Conservation (phyloP, 208 protist species). For the Trichomonas gallinae region DNA sequence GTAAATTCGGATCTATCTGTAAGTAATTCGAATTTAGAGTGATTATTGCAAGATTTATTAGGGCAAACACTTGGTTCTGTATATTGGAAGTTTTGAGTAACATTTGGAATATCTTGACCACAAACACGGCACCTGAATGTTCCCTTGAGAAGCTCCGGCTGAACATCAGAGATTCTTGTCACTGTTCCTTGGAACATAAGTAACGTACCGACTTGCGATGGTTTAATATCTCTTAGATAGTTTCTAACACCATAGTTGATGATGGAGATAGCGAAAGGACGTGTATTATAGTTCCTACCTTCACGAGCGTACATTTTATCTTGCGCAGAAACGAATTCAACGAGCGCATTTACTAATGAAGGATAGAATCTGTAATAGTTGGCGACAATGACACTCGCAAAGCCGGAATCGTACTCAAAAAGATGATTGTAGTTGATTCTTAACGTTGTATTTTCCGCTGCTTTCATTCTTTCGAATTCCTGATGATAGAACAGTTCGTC, state of each 20-base stretch:
- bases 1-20: conserved; percentile 64
- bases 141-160: conserved; percentile 87
- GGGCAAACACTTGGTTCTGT: conserved; percentile 55
- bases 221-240: conserved; percentile 75
- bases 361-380: conserved; percentile 37
- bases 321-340: conserved; percentile 17
- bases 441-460: conserved; percentile 39
- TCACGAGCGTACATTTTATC: conserved; percentile 33
- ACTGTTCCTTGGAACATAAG: conserved; percentile 84
- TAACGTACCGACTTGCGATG: conserved; percentile 73
- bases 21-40: conserved; percentile 38
- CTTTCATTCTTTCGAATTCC: conserved; percentile 33
- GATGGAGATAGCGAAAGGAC: conserved; percentile 34
- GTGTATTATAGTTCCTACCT: conserved; percentile 4
- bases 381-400: conserved; percentile 33
- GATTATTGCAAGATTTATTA: conserved; percentile 38
- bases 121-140: conserved; percentile 89
- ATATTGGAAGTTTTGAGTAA: conserved; percentile 95
- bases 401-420: not conserved
- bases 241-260: conserved; percentile 35
- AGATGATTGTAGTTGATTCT: conserved; percentile 43
- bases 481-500: conserved; percentile 27
- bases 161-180: conserved; percentile 87
- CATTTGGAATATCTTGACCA: conserved; percentile 47
- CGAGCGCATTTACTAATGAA: conserved; percentile 33